Conservation (phyloP, 208 protist species). For the Leishmania braziliensis region DNA sequence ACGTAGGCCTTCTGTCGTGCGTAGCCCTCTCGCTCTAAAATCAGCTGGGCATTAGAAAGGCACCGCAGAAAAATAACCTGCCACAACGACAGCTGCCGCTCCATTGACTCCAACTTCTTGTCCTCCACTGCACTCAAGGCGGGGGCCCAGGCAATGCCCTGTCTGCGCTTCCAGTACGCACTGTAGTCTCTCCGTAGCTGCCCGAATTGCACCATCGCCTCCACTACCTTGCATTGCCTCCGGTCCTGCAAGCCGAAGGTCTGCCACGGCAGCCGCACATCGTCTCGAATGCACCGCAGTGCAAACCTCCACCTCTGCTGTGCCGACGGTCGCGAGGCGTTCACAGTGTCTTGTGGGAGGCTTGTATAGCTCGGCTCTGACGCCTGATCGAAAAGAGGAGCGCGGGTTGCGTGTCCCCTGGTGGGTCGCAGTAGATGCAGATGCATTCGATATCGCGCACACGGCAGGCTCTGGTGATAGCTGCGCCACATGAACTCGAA, state of each 20-base stretch:
- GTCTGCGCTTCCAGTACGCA: conserved; percentile 63
- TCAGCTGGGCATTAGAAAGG: conserved; percentile 65
- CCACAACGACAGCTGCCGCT: conserved; percentile 56
- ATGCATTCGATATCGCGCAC: conserved; percentile 59
- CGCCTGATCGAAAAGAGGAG: neutral
- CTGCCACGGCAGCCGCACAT: conserved; percentile 28
- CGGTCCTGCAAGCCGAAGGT: conserved; percentile 6
- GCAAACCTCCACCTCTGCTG: conserved; percentile 52
- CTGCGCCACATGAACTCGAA: conserved; percentile 45
- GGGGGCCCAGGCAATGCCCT: conserved; percentile 59
- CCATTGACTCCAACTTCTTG: conserved; percentile 42
- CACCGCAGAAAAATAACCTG: conserved; percentile 83
- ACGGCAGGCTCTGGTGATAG: conserved; percentile 48
- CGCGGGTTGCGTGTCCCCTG: neutral
- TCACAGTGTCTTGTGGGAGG: neutral
- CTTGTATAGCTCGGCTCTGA: neutral
- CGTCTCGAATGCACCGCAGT: conserved; percentile 32
- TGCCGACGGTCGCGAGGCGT: conserved; percentile 6
- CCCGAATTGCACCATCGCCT: conserved; percentile 58
- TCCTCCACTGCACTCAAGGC: conserved; percentile 53
- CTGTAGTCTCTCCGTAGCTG: conserved; percentile 64
- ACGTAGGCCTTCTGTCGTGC: conserved; percentile 59
- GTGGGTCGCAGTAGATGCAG: conserved; percentile 46
- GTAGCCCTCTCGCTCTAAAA: conserved; percentile 38
- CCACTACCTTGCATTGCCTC: conserved; percentile 31